phyloP scores from a whole-genome alignment of 1,284 basidiomycete species.

The Rhodotorula glutinis region DNA sequence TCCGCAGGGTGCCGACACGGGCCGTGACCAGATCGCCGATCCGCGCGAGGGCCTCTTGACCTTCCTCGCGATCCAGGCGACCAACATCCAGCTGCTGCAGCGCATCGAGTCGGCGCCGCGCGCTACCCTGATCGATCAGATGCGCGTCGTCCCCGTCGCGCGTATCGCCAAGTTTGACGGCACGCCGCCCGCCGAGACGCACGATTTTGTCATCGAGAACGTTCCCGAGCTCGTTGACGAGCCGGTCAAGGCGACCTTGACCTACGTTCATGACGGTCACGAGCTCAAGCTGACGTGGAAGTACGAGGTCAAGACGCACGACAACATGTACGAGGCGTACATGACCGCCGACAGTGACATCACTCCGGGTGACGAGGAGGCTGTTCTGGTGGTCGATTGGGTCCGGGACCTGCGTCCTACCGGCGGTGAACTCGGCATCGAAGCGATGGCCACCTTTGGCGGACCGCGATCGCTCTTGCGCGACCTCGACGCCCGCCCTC shows the following conservation, averaged over 20 bases:
- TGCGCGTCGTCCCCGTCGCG: constrained; percentile 12
- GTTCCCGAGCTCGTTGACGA: constrained; percentile 24
- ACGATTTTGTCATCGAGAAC: constrained; percentile 33
- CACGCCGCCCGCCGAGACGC: constrained; percentile 2
- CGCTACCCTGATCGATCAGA: constrained; percentile 9
- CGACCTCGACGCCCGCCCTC: constrained; percentile 1
- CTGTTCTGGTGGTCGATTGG: constrained; percentile 43
- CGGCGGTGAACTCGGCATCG: constrained; percentile 45
- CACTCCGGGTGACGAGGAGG: constrained; percentile 27
- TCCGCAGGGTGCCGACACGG: constrained; percentile 12
- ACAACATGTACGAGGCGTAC: constrained; percentile 45
- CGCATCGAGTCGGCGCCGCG: constrained; percentile 23
- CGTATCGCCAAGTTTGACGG: neutral
- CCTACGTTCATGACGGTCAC: constrained; percentile 34
- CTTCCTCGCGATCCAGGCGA: constrained; percentile 32
- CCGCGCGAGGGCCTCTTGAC: constrained; percentile 37
- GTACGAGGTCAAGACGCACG: constrained; percentile 37
- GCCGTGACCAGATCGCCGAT: constrained; percentile 8
- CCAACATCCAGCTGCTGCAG: constrained; percentile 13
- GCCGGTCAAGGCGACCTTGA: constrained; percentile 33
- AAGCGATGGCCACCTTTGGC: constrained; percentile 36
- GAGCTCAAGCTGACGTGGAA: constrained; percentile 41
- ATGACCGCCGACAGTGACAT: constrained; percentile 36
- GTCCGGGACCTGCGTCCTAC: constrained; percentile 44
- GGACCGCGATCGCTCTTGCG: constrained; percentile 10